phyloP scores from a whole-genome alignment of 345 rosid genomes.

The Capsella bursapastoris region DNA sequence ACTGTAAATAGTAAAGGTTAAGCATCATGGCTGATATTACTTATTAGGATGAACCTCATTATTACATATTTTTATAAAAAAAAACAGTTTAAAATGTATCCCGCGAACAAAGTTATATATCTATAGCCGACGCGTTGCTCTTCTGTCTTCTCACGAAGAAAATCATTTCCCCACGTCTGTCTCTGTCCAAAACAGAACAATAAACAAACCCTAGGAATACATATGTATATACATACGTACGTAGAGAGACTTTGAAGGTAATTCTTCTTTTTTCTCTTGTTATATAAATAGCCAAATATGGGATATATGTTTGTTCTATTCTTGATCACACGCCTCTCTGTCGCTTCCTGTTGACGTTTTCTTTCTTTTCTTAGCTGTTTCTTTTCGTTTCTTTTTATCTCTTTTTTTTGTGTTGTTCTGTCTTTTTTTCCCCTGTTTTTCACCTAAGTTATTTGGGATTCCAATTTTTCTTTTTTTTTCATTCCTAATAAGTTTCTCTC shows the following conservation, averaged over 20 bases:
- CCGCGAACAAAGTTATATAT: no score
- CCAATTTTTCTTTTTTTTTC: not conserved
- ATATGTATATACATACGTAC: no score
- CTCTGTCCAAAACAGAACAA: not conserved
- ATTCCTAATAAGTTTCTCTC: conserved; percentile 24
- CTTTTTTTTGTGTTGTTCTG: not conserved
- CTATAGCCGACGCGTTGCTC: no score
- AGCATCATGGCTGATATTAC: no score
- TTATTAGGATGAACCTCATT: no score
- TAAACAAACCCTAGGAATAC: not conserved
- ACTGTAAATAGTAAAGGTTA: no score
- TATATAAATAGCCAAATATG: conserved; percentile 9
- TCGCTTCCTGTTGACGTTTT: conserved; percentile 43
- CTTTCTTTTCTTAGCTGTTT: conserved; percentile 37
- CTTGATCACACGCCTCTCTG: conserved; percentile 47
- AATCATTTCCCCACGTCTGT: not conserved
- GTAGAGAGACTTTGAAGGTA: conserved; percentile 42
- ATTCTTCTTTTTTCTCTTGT: not conserved
- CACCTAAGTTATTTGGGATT: not conserved
- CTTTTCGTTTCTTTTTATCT: conserved; percentile 5
- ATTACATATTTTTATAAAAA: no score
- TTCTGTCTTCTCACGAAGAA: no score
- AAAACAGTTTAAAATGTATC: no score
- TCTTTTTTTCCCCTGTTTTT: not conserved
- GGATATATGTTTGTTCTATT: conserved; percentile 40